A percentile compares a stretch with the other conserved stretches of the same genome.
Conservation (phyloP, 1,284 basidiomycete genomes). For the Athelia psychrophila region DNA sequence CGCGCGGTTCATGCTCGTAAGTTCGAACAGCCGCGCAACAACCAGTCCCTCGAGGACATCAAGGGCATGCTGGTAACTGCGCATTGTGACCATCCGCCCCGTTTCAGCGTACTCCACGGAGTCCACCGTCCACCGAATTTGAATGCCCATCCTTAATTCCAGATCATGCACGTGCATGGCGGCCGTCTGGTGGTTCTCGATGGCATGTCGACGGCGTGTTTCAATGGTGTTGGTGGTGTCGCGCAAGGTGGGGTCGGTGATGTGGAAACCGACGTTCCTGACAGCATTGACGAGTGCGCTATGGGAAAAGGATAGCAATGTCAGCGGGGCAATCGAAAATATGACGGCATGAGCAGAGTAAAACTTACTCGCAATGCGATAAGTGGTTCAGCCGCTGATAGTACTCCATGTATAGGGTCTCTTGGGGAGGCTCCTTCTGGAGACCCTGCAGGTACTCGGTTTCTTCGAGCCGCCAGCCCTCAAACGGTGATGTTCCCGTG, state of each 20-base stretch:
- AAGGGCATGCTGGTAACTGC: conserved; percentile 8
- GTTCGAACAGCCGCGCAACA: conserved; percentile 14
- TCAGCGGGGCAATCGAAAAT: too few species aligned
- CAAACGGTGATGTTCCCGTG: background rate
- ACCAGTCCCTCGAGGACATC: conserved; percentile 17
- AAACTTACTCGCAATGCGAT: conserved; percentile 3
- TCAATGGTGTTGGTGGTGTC: conserved; percentile 3
- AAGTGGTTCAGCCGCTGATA: conserved; percentile 17
- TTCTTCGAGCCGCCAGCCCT: conserved; percentile 18
- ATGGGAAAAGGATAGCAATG: too few species aligned
- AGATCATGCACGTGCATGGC: conserved; percentile 16
- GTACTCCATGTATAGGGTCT: conserved; percentile 26
- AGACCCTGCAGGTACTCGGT: conserved; percentile 14
- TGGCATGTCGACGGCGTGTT: conserved; percentile 15
- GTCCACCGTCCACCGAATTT: conserved; percentile 18
- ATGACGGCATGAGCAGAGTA: too few species aligned
- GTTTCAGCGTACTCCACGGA: conserved; percentile 11
- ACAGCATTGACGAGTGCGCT: background rate
- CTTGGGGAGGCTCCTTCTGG: conserved; percentile 16
- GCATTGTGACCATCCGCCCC: conserved; percentile 8
- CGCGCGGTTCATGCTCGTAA: background rate
- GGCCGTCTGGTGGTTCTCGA: conserved; percentile 13
- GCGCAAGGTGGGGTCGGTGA: background rate
- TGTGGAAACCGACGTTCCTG: background rate
- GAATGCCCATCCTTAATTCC: conserved; percentile 19